phyloP scores from a whole-genome alignment of 805 yeast genomes.

The Myxozyma vanderwaltii region DNA sequence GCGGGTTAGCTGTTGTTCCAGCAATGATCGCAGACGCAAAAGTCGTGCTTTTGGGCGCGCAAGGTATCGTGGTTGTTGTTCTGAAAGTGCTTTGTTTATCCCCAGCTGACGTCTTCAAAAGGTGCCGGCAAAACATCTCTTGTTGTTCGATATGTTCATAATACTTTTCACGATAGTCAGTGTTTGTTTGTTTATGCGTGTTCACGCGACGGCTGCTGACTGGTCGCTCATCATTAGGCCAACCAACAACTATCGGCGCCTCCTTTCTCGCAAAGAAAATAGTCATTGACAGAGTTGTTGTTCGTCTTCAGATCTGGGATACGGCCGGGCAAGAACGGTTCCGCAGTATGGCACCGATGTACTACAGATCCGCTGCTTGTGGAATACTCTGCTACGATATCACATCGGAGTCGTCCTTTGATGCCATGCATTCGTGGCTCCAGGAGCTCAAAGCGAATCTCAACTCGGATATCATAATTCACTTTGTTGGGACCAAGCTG shows the following conservation, averaged over 20 bases:
- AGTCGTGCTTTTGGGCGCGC: slow-evolving; percentile 43
- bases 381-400: slow-evolving; percentile 44
- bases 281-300: slow-evolving; percentile 40
- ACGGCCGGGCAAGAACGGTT: slow-evolving; percentile 98
- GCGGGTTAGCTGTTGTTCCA: neutral
- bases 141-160: slow-evolving; percentile 43
- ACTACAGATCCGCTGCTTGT: slow-evolving; percentile 46
- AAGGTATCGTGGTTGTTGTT: slow-evolving; percentile 32
- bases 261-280: slow-evolving; percentile 43
- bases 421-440: slow-evolving; percentile 44
- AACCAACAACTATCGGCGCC: slow-evolving; percentile 44
- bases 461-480: slow-evolving; percentile 39
- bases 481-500: slow-evolving; percentile 43
- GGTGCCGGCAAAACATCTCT: slow-evolving; percentile 45
- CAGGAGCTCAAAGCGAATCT: slow-evolving; percentile 40
- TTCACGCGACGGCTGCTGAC: neutral
- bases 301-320: slow-evolving; percentile 72
- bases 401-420: slow-evolving; percentile 42
- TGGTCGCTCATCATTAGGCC: slow-evolving; percentile 30
- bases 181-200: too few species aligned
- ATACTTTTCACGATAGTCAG: slow-evolving; percentile 40
- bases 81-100: slow-evolving; percentile 1
- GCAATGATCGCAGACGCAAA: slow-evolving; percentile 43
- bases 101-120: slow-evolving; percentile 13
- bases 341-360: slow-evolving; percentile 72